phyloP scores from a whole-genome alignment of 768 basidiomycete genomes.

The Tylopilus plumbeoviolaceoides region DNA sequence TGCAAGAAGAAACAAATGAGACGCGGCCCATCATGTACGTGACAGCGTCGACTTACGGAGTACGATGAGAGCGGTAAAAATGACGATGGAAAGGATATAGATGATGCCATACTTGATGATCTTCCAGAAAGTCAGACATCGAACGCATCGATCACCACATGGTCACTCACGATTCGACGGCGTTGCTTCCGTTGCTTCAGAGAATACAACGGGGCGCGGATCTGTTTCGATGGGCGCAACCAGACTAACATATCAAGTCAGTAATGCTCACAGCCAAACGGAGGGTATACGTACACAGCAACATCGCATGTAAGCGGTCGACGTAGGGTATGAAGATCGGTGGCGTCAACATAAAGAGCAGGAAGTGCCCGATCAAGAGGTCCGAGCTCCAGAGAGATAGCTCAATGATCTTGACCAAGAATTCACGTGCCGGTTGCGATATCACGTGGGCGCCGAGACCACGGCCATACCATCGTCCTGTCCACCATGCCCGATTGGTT shows the following conservation, averaged over 20 bases:
- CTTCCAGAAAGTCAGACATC: conserved; percentile 34
- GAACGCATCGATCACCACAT: not conserved
- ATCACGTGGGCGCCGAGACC: conserved; percentile 87
- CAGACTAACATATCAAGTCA: conserved; percentile 58
- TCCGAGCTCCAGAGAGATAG: conserved; percentile 94
- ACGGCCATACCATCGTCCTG: conserved; percentile 94
- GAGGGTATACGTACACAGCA: conserved; percentile 60
- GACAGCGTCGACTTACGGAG: conserved; percentile 54
- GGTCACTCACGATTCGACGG: conserved; percentile 72
- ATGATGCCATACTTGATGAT: conserved; percentile 81
- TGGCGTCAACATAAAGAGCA: conserved; percentile 87
- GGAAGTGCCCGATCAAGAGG: conserved; percentile 79
- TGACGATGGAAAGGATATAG: conserved; percentile 62
- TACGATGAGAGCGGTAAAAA: conserved; percentile 74
- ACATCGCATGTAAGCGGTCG: conserved; percentile 85
- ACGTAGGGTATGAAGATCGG: conserved; percentile 89
- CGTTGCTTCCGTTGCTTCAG: conserved; percentile 88
- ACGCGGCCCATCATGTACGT: not conserved
- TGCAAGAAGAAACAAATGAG: conserved; percentile 26
- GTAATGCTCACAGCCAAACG: not conserved
- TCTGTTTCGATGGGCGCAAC: conserved; percentile 92
- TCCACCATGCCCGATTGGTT: conserved; percentile 99
- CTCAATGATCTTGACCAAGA: conserved; percentile 96
- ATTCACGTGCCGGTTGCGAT: conserved; percentile 98
- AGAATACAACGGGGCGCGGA: conserved; percentile 86